Base-by-base conservation (phyloP, 805 yeast species). In the Lipomyces sp. region DNA sequence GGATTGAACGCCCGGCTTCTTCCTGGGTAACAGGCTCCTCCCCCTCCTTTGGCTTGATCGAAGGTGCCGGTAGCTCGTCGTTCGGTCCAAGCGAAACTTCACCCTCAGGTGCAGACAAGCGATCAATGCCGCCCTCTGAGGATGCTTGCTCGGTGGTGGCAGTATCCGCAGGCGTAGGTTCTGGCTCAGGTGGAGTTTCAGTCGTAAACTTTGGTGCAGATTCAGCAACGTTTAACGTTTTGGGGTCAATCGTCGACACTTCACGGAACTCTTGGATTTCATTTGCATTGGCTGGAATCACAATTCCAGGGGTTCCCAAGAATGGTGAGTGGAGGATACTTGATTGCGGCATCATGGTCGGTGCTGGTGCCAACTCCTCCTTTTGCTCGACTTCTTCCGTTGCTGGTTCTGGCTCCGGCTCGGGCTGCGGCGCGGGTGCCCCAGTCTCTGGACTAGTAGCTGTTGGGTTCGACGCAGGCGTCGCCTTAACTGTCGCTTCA, bases 241-340 rank as follows among this genome's bases (percentile, higher is more conserved):
- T 62, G 54, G 89, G 67, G 84, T 80, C 54, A 51, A 29, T 3
- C 10, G 30, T 51, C 60, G 81, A 73, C 32, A 87, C 82, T 71
- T 86, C 83, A 54, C 78, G 77, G 74, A 92, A 89, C 59, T 87
- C 97, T 66, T 84, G 80, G 73, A 90, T 85, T 18, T 85, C 83
- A 56, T 82, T 83, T 24, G 90, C 83, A 74, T 89, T 84, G 53
- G 79, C 73, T 58, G 93, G 94, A 70, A 89, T 75, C 51, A 81
- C 83, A 67, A 90, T 82, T 59, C 97, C 97, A 42, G 95, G 92
- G 74, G 89, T 60, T 10, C 63, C 68, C 30, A 65, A 18, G 37
- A 67, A 48, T 24, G 60, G 62, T 32, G 63, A 10, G 37, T 59
- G 63, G 32, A 57, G 15, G 51, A 18, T 50, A 10, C 4, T n/a